Base-by-base conservation (phyloP, 306 rosid genomes). In the Inga laurina region DNA sequence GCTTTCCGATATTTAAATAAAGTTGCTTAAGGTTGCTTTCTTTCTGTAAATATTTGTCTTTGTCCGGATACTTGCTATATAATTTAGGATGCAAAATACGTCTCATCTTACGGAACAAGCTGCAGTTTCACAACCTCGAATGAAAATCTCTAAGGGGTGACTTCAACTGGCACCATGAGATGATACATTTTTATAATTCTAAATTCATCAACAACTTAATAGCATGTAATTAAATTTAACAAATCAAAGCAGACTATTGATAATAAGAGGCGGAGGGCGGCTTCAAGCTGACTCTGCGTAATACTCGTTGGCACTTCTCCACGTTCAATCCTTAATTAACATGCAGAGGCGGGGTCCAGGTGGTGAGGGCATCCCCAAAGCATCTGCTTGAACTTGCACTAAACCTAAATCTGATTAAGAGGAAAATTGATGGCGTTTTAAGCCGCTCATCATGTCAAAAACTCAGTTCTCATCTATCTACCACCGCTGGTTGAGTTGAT, bases 401-500 rank as follows among this genome's bases (percentile, higher is more conserved):
- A 21, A 57, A 56, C n/a, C 56, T 4, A 8, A 4, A 39, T 39
- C 41, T 37, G 39, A 64, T 12, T 19, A 64, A 32, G 71, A 27
- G 30, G 30, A 27, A 27, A 27, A 27, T 27, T 27, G 30, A 27
- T 27, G 30, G 30, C 8, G 43, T 10, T 1, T 65, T 27, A 64
- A 27, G 70, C 41, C 7, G 21, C 24, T 34, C 72, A 1, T 34
- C 4, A 16, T 14, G 12, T 35, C 45, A 7, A 66, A 37, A 22
- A 1, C 16, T 18, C 14, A 32, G 27, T 64, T 30, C 37, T 27
- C 54, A 22, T 15, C 5, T 45, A 32, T 7, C 30, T 35, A 62
- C 8, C 18, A 35, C 21, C 82, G 85, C 79, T 16, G 34, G 67
- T 30, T 79, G 22, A 74, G 44, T 6, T 74, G 79, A 21, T 70